Conservation (phyloP, 2,329 filamentous ascomycete species). For the Colletotrichum costaricense region DNA sequence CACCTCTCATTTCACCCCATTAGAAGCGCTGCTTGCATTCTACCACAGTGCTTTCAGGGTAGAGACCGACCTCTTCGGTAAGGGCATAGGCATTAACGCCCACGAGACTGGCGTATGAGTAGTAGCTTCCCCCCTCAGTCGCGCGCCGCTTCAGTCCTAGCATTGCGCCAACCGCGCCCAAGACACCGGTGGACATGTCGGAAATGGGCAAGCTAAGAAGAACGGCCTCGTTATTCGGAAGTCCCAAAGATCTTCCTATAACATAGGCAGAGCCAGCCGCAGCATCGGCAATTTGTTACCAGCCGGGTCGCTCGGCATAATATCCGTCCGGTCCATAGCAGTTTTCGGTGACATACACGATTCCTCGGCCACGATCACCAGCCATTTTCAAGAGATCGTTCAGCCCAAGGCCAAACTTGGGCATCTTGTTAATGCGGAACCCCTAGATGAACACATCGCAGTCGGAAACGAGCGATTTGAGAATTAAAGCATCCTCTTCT, state of each 20-base stretch:
- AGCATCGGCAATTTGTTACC: conserved; percentile 37
- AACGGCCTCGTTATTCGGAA: conserved; percentile 42
- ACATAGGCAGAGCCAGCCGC: conserved; percentile 48
- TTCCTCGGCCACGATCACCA: conserved; percentile 23
- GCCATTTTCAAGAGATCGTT: conserved; percentile 52
- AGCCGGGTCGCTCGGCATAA: conserved; percentile 27
- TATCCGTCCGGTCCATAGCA: conserved; percentile 30
- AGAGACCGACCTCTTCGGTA: conserved; percentile 44
- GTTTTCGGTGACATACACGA: conserved; percentile 30
- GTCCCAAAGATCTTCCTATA: conserved; percentile 41
- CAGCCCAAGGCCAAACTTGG: conserved; percentile 53
- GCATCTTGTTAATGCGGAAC: conserved; percentile 58
- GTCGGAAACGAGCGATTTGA: conserved; percentile 55
- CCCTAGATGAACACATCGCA: conserved; percentile 67
- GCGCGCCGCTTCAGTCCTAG: conserved; percentile 47
- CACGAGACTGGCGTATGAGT: conserved; percentile 44
- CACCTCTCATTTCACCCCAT: conserved; percentile 28
- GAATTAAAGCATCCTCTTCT: conserved; percentile 49
- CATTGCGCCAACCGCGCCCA: conserved; percentile 46
- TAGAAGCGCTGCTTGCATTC: conserved; percentile 29
- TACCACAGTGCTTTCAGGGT: conserved; percentile 36
- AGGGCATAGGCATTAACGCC: conserved; percentile 43
- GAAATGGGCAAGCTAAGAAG: conserved; percentile 47
- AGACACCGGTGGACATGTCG: conserved; percentile 48
- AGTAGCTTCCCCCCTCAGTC: conserved; percentile 44